Base-by-base conservation (phyloP, 2,329 filamentous ascomycete genomes). In the Zymoseptoria brevis region DNA sequence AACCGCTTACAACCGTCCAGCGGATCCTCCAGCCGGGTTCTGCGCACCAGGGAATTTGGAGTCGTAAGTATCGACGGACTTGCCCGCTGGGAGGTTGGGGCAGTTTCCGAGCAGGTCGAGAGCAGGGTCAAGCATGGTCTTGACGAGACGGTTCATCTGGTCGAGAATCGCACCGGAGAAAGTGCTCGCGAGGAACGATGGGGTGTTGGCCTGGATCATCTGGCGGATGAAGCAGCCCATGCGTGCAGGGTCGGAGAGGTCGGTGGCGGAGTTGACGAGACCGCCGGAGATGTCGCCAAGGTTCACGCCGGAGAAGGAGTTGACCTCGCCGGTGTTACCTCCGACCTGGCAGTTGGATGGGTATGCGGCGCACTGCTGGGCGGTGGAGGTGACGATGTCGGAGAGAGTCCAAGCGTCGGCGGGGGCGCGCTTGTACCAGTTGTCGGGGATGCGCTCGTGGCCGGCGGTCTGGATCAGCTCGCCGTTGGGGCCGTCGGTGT, bases 351-450 rank as follows among this genome's bases (percentile, higher is more conserved):
- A 67, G 56, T 61, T 63, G 16, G 56, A 55, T 54, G 65, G 66
- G 55, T 67, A 66, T 9, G 65, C 62, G 9, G 57, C 60, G 54
- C 66, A 68, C 56, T 68, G 65, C 57, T 68, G 67, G 29, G 64
- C 64, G 41, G 66, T 68, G 9, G 64, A 67, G 58, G 58, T 58
- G 35, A 56, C 24, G 24, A 69, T 69, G 57, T 69, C 67, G 52
- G 54, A 22, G 8, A 66, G 54, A 7, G 63, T 65, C 64, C 65
- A 69, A 3, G 63, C 58, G 35, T 69, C 67, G 41, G 59, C 60
- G 52, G 62, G 48, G 19, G 60, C 58, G 24, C 68, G 66, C 45
- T 60, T 59, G 59, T 69, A 69, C 66, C 66, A 69, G 60, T 68
- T 69, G 29, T 65, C 58, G 19, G 65, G 65, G 21, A 67, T 66